A percentile compares a stretch with the other conserved stretches of the same genome.
Conservation (phyloP, 345 rosid species). For the Rhodamnia argentea region DNA sequence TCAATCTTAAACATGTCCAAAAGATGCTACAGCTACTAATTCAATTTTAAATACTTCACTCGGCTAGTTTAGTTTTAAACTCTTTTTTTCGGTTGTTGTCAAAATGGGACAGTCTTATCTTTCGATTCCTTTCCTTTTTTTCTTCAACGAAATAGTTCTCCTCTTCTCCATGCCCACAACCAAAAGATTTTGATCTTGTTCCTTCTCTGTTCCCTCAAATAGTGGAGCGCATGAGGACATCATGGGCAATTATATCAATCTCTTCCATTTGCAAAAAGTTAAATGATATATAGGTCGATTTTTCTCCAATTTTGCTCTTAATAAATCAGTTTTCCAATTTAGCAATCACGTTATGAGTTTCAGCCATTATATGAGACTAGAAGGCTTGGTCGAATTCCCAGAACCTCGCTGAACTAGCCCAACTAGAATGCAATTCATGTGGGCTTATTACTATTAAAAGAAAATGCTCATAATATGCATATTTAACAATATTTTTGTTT, state of each 20-base stretch:
- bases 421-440: neutral
- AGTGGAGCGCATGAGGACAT: neutral
- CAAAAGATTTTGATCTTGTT: neutral
- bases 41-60: no score
- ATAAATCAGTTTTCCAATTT: neutral
- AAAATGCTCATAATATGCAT: neutral
- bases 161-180: no score
- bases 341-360: neutral
- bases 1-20: no score
- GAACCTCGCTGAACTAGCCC: neutral
- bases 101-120: no score
- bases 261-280: neutral
- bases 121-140: no score
- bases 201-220: neutral
- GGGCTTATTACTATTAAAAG: neutral
- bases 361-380: neutral
- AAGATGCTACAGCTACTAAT: no score
- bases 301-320: neutral
- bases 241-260: neutral
- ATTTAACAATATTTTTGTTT: neutral
- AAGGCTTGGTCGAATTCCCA: neutral
- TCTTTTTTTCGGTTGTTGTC: no score
- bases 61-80: no score
- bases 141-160: no score
- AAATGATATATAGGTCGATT: neutral